Evolutionary conservation across 345 rosid genomes (phyloP).

Genomic region (Eucalyptus guilfoylei): DNA sequence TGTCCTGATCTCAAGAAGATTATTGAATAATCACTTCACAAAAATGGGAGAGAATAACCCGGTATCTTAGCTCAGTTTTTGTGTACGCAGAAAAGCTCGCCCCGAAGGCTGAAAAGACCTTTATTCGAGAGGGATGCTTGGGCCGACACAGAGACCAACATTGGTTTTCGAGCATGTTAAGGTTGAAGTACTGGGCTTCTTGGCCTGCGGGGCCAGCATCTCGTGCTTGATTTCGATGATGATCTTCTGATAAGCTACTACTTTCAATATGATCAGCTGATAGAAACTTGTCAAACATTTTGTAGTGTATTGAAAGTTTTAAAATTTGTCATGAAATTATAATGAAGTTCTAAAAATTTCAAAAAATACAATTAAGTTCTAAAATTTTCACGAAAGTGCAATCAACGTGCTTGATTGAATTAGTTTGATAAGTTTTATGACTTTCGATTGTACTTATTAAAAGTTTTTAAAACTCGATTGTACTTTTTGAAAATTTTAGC

Average conservation of each 20-base stretch:
- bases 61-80: not conserved
- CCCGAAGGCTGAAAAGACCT: not conserved
- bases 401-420: rapidly evolving
- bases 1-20: not conserved
- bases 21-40: not conserved
- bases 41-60: not conserved
- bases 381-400: rapidly evolving
- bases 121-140: not conserved
- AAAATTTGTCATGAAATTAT: rapidly evolving
- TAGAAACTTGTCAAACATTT: not conserved
- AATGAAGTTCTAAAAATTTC: too few relatives aligned
- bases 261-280: not conserved
- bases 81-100: not conserved
- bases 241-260: not conserved
- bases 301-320: rapidly evolving
- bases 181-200: not conserved
- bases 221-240: not conserved
- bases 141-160: not conserved
- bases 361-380: too few relatives aligned
- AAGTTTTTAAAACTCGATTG: rapidly evolving
- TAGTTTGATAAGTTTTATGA: rapidly evolving
- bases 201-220: not conserved
- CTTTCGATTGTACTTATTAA: too few relatives aligned
- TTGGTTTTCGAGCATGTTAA: not conserved
- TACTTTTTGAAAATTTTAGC: rapidly evolving